These are phyloP conservation scores for Dendrobium huoshanense DNA, from an alignment of 106 monocot genomes.

Conservation along the genomic window DNA sequence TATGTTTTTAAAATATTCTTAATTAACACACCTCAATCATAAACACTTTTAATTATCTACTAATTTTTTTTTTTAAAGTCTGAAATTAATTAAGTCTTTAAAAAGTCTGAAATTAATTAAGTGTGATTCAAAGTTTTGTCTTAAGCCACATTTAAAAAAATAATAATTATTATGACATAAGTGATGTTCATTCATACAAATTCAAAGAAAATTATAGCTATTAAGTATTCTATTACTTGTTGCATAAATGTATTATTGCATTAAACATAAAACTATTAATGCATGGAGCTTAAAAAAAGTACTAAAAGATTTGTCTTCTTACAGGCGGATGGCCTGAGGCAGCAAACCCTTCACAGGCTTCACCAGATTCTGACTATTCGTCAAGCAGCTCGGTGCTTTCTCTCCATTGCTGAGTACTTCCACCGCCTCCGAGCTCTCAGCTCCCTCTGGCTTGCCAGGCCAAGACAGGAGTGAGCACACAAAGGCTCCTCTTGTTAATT, in stretches of 20 bases:
- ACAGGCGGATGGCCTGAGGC: conserved; percentile 69
- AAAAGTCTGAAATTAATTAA: too few species aligned
- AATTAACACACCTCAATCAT: too few species aligned
- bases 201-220: too few species aligned
- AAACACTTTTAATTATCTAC: too few species aligned
- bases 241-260: background rate
- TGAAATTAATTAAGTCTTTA: too few species aligned
- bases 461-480: conserved; percentile 26
- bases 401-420: conserved; percentile 66
- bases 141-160: too few species aligned
- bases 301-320: background rate
- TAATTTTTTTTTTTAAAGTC: too few species aligned
- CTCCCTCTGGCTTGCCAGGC: conserved; percentile 66
- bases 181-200: too few species aligned
- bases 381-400: conserved; percentile 55
- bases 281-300: background rate
- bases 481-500: background rate
- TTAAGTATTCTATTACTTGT: too few species aligned
- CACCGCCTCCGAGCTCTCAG: conserved; percentile 72
- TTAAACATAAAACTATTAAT: background rate
- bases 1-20: too few species aligned
- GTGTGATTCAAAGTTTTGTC: too few species aligned
- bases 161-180: too few species aligned
- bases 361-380: conserved; percentile 56
- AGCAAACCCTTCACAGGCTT: conserved; percentile 62